Percentiles rank a stretch among this genome's conserved stretches.
These are phyloP conservation scores for Carnegiea gigantea DNA, from an alignment of 179 eudicot genomes.

Conservation along the genomic window DNA sequence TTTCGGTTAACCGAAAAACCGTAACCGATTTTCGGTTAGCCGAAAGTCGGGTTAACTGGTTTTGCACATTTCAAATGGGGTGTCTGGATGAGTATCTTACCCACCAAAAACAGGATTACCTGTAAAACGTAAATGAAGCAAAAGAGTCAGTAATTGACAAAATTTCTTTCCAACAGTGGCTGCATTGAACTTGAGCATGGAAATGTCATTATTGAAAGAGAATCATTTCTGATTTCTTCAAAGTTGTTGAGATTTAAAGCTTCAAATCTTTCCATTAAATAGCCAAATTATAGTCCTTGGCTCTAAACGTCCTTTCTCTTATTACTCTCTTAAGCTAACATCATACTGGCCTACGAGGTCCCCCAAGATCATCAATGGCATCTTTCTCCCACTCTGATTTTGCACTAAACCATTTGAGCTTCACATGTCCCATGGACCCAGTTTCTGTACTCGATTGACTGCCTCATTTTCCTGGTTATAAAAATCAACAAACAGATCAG, in stretches of 20 bases:
- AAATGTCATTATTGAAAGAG: slow-evolving; percentile 7
- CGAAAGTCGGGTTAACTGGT: too few species aligned
- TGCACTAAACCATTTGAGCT: slow-evolving; percentile 17
- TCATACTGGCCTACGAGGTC: slow-evolving; percentile 24
- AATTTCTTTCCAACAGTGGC: background rate
- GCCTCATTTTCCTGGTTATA: background rate
- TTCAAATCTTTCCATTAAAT: slow-evolving; percentile 10
- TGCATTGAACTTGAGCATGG: slow-evolving; percentile 19
- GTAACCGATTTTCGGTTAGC: too few species aligned
- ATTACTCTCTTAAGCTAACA: background rate
- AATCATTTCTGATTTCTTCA: slow-evolving; percentile 14
- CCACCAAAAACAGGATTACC: background rate
- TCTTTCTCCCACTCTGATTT: background rate
- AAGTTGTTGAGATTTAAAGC: slow-evolving; percentile 21
- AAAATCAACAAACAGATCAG: background rate
- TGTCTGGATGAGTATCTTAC: too few species aligned
- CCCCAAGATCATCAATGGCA: slow-evolving; percentile 23
- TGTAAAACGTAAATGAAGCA: background rate
- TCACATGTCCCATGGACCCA: slow-evolving; percentile 28
- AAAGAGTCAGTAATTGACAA: background rate
- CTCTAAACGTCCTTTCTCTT: slow-evolving; percentile 7
- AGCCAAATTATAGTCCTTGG: slow-evolving; percentile 1
- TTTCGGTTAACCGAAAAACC: too few species aligned
- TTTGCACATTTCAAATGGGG: too few species aligned
- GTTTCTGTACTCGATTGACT: slow-evolving; percentile 13